Evolutionary conservation across 306 rosid species (phyloP).

Genomic region (Cucurbita ficifolia): DNA sequence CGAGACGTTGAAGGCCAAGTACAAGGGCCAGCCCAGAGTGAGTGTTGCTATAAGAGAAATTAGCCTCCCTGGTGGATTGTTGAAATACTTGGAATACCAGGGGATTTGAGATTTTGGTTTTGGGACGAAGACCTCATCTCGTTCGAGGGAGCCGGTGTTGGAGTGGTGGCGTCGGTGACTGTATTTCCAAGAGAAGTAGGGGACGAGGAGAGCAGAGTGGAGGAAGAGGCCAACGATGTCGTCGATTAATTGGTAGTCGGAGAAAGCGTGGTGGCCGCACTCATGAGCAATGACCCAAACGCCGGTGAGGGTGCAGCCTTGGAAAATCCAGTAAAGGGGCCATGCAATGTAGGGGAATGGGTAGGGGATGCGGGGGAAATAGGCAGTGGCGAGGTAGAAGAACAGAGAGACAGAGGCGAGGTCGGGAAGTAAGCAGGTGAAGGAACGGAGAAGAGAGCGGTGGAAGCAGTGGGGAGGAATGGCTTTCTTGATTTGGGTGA

Average conservation of each 20-base stretch:
- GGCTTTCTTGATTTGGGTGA: conserved; percentile 50
- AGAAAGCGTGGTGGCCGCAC: conserved; percentile 78
- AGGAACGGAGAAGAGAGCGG: conserved; percentile 44
- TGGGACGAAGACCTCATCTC: conserved; percentile 67
- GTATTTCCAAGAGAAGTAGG: conserved; percentile 68
- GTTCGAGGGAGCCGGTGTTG: conserved; percentile 53
- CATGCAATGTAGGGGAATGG: conserved; percentile 35
- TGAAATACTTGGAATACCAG: conserved; percentile 36
- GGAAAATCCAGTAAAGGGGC: conserved; percentile 52
- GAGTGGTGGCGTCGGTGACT: conserved; percentile 73
- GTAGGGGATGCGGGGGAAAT: conserved; percentile 27
- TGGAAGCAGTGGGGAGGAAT: conserved; percentile 61
- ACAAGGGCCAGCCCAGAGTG: conserved; percentile 62
- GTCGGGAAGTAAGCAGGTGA: conserved; percentile 37
- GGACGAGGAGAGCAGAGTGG: conserved; percentile 52
- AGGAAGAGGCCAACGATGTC: conserved; percentile 46
- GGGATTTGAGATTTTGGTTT: conserved; percentile 27
- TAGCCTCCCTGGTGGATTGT: conserved; percentile 41
- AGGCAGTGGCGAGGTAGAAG: conserved; percentile 25
- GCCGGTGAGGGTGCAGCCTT: conserved; percentile 58
- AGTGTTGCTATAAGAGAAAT: conserved; percentile 23
- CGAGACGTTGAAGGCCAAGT: conserved; percentile 45
- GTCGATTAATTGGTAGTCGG: conserved; percentile 47
- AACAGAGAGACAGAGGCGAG: conserved; percentile 20
- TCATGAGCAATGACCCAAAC: conserved; percentile 83